Conservation (phyloP, 2,329 filamentous ascomycete genomes). For the Claviceps sp. region DNA sequence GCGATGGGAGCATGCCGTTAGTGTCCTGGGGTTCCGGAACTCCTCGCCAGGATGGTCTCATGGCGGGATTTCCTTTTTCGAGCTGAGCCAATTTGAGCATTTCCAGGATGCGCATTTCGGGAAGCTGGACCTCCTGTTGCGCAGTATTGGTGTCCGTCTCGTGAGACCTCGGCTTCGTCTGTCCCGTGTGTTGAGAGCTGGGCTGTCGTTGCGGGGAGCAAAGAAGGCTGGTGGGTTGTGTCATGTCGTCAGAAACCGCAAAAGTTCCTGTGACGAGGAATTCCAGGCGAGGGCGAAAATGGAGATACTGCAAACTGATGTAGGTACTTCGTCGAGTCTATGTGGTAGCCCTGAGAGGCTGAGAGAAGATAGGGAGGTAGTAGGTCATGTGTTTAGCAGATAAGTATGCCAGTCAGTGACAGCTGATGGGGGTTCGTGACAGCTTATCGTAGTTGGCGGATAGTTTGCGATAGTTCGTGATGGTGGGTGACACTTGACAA, state of each 20-base stretch:
- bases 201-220: background rate
- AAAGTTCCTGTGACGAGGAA: background rate
- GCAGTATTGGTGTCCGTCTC: background rate
- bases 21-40: background rate
- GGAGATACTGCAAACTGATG: background rate
- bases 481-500: too few relatives aligned
- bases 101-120: background rate
- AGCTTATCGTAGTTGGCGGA: too few relatives aligned
- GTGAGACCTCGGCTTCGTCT: background rate
- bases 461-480: too few relatives aligned
- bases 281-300: background rate
- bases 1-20: too few relatives aligned
- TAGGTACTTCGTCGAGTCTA: too few relatives aligned
- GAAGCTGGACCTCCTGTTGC: background rate
- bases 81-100: background rate
- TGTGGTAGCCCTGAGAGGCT: too few relatives aligned
- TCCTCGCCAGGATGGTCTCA: background rate
- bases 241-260: background rate
- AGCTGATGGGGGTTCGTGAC: too few relatives aligned
- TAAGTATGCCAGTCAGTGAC: too few relatives aligned
- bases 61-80: background rate
- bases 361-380: too few relatives aligned
- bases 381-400: too few relatives aligned
- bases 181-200: background rate
- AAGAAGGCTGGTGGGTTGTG: too few relatives aligned